Conservation (phyloP, 2,329 filamentous ascomycete genomes). For the Aureobasidium sp. region DNA sequence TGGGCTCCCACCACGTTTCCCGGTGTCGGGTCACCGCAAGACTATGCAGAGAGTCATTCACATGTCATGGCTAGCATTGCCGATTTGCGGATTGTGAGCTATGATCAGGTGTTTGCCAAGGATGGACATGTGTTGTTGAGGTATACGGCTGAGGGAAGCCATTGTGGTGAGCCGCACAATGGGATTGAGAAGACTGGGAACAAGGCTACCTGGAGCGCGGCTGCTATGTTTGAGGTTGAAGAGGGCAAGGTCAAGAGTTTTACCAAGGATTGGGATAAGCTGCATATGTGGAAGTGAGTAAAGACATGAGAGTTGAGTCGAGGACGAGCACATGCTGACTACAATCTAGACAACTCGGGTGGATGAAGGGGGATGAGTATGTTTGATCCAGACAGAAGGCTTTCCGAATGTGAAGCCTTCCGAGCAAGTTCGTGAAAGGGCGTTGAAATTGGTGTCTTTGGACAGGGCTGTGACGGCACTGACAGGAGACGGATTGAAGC, state of each 20-base stretch:
- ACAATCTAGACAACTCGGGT: slow-evolving; percentile 10
- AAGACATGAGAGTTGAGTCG: not conserved
- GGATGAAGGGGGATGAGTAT: slow-evolving; percentile 15
- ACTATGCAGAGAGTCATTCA: slow-evolving; percentile 31
- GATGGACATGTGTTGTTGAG: slow-evolving; percentile 28
- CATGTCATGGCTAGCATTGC: slow-evolving; percentile 28
- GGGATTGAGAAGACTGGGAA: slow-evolving; percentile 27
- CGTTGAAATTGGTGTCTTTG: not conserved
- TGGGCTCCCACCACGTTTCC: slow-evolving; percentile 31
- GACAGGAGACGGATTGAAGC: not conserved
- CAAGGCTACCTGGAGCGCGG: slow-evolving; percentile 30
- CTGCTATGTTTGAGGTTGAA: slow-evolving; percentile 31
- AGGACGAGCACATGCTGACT: not conserved
- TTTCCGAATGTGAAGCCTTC: not conserved
- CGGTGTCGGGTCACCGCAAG: slow-evolving; percentile 28
- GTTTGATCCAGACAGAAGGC: not conserved
- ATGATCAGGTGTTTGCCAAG: slow-evolving; percentile 30
- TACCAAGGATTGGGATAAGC: slow-evolving; percentile 30
- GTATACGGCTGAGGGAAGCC: slow-evolving; percentile 31
- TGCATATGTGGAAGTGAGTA: slow-evolving; percentile 14
- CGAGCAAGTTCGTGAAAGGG: not conserved
- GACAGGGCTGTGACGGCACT: not conserved
- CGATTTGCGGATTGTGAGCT: slow-evolving; percentile 29
- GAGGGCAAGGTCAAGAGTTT: slow-evolving; percentile 30
- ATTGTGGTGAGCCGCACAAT: slow-evolving; percentile 28